Conservation (phyloP, 805 yeast genomes). For the Saccharomyces mikatae region DNA sequence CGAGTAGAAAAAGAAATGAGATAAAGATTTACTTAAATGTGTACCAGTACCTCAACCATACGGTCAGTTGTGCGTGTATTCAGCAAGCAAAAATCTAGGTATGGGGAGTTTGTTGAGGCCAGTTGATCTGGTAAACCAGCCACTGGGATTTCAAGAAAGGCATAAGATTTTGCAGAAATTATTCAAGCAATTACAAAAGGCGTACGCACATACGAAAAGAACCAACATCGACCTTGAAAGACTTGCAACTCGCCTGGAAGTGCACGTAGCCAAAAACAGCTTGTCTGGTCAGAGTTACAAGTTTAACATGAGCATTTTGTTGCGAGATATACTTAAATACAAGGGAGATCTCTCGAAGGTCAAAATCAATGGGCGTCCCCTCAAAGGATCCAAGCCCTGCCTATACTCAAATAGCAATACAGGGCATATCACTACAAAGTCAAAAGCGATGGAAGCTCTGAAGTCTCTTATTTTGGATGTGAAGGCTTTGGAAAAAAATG, state of each 20-base stretch:
- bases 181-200: constrained; percentile 14
- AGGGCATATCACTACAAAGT: constrained; percentile 6
- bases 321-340: constrained; percentile 23
- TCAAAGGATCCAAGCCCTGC: constrained; percentile 3
- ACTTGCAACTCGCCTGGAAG: constrained; percentile 23
- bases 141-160: constrained; percentile 28
- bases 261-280: constrained; percentile 21
- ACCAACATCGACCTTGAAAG: constrained; percentile 8
- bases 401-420: not conserved
- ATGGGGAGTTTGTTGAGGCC: constrained; percentile 17
- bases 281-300: constrained; percentile 24
- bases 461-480: constrained; percentile 12
- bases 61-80: not conserved
- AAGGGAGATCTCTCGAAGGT: constrained; percentile 25
- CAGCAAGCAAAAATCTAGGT: not conserved
- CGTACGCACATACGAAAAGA: constrained; percentile 9
- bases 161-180: constrained; percentile 25
- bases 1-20: not conserved
- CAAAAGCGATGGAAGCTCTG: constrained; percentile 14
- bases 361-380: constrained; percentile 16
- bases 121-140: constrained; percentile 23
- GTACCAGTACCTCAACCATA: not conserved
- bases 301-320: constrained; percentile 25
- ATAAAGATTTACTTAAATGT: not conserved
- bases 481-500: constrained; percentile 17